phyloP scores from a whole-genome alignment of 768 basidiomycete genomes.

The Russula emetica region DNA sequence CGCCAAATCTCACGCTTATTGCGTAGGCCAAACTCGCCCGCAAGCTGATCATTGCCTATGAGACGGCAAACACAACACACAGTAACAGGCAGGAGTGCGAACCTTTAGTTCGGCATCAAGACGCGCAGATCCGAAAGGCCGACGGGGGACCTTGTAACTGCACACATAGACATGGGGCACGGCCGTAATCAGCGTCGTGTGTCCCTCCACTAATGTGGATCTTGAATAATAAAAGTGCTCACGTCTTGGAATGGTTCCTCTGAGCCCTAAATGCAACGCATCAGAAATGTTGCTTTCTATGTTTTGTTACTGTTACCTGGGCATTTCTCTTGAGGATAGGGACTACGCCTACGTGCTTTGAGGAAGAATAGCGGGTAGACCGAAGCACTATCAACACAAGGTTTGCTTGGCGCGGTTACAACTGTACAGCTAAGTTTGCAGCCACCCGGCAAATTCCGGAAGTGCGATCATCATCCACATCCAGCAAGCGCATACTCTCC shows the following conservation, averaged over 20 bases:
- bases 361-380: slow-evolving; percentile 30
- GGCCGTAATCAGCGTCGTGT: slow-evolving; percentile 60
- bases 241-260: slow-evolving; percentile 93
- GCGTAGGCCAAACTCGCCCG: slow-evolving; percentile 99
- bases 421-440: slow-evolving; percentile 58
- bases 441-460: slow-evolving; percentile 65
- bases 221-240: slow-evolving; percentile 56
- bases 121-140: slow-evolving; percentile 95
- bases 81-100: neutral
- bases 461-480: slow-evolving; percentile 37
- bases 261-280: slow-evolving; percentile 61
- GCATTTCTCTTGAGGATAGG: slow-evolving; percentile 71
- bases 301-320: slow-evolving; percentile 55
- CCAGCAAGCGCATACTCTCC: neutral
- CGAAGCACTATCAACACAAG: slow-evolving; percentile 32
- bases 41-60: slow-evolving; percentile 57
- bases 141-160: slow-evolving; percentile 98
- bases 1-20: slow-evolving; percentile 99
- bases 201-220: slow-evolving; percentile 64
- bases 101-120: slow-evolving; percentile 99
- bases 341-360: slow-evolving; percentile 12
- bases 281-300: slow-evolving; percentile 11
- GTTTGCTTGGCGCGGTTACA: slow-evolving; percentile 42
- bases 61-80: neutral
- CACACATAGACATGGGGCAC: slow-evolving; percentile 52